phyloP scores from a whole-genome alignment of 345 rosid genomes.

The Murraya paniculata region DNA sequence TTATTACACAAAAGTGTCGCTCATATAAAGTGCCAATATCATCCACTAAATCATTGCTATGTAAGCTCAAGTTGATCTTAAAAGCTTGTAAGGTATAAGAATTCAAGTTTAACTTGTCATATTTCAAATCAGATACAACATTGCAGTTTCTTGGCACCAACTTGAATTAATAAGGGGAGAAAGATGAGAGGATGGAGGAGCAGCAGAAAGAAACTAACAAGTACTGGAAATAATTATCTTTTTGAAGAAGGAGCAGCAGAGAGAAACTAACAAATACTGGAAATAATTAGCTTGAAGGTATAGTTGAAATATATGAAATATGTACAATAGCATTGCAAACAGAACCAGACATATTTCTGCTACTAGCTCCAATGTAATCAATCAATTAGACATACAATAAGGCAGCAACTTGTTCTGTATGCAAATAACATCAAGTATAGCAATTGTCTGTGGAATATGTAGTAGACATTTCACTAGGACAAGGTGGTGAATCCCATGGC shows the following conservation, averaged over 20 bases:
- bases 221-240: background rate
- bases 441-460: conserved; percentile 52
- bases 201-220: background rate
- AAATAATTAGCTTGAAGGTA: background rate
- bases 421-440: conserved; percentile 33
- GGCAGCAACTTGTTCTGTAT: background rate
- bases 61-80: background rate
- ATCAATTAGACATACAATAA: background rate
- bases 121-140: background rate
- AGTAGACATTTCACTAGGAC: conserved; percentile 53
- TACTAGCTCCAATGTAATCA: conserved; percentile 11
- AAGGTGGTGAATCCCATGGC: conserved; percentile 50
- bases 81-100: background rate
- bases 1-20: too few relatives aligned
- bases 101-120: background rate
- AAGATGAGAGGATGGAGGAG: background rate
- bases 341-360: conserved; percentile 1
- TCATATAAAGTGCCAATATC: too few relatives aligned
- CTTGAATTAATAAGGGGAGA: background rate
- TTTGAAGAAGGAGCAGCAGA: background rate
- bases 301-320: conserved; percentile 17
- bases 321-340: conserved; percentile 27
- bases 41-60: too few relatives aligned
- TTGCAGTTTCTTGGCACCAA: background rate
- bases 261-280: background rate